Evolutionary conservation across 495 filamentous ascomycete species (phyloP), one percentile per base, ranked within the genome.

Genomic region (Lasiosphaeria ovina): DNA sequence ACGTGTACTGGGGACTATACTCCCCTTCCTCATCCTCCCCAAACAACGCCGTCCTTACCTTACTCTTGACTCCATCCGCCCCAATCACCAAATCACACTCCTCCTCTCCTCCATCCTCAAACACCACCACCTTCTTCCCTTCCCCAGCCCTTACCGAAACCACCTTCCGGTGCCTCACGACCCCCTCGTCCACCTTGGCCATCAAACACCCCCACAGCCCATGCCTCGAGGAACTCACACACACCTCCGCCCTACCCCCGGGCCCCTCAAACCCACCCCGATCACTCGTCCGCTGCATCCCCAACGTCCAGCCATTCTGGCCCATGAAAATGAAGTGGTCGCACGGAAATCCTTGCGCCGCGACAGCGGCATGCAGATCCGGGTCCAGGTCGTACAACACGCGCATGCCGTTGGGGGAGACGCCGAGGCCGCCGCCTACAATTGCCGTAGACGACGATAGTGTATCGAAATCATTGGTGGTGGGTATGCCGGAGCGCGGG

Each of bases 31-130:
- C 24, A 24, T 24, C 66, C 14, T 74, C 72, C 5, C 74, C 76
- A 12, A 78, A 72, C 36, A 87, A 60, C 0, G 72, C 72, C 51
- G 63, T 74, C 55, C 80, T 75, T 1, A 78, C 76, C 0, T 70
- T 70, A 51, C 83, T 84, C 67, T 76, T 79, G 4, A 86, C 72
- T 1, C 86, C 86, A 70, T 87, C 85, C 0, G 83, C 82, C n/a
- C 82, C 85, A 63, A 88, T 76, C 3, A 86, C 74, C 59, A 89
- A 57, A 71, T 82, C 82, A 0, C 75, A 80, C 14, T 76, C 69
- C 4, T 76, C 75, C 4, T 67, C 65, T 7, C 54, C 56, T 7
- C 70, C 73, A 55, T 76, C 73, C 31, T 65, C 58, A 42, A 76
- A 71, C 11, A 66, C 55, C 47, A 79, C 71, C 2, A 55, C 38